Evolutionary conservation across 768 basidiomycete species (phyloP).

Genomic region (Suillus brevipes): DNA sequence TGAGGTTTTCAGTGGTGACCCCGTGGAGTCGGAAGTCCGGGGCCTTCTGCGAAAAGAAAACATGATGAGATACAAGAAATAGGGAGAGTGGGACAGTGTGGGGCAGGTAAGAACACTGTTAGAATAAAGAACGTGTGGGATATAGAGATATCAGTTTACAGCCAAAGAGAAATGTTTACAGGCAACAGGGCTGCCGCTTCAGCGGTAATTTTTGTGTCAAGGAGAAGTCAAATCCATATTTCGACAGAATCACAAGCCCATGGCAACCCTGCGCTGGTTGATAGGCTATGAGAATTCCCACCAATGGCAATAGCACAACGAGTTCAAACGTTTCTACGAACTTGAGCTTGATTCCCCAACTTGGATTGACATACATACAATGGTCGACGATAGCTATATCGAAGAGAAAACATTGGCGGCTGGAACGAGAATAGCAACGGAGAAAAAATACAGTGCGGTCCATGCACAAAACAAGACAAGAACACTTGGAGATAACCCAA

Average conservation of each 20-base stretch:
- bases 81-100: slow-evolving; percentile 15
- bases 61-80: slow-evolving; percentile 43
- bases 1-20: slow-evolving; percentile 60
- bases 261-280: slow-evolving; percentile 1
- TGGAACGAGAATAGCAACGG: slow-evolving; percentile 13
- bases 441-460: slow-evolving; percentile 38
- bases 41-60: slow-evolving; percentile 71
- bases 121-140: slow-evolving; percentile 25
- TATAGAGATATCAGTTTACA: slow-evolving; percentile 7
- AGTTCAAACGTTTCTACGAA: not conserved
- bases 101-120: slow-evolving; percentile 13
- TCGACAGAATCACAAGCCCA: not conserved
- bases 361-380: slow-evolving; percentile 32
- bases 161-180: slow-evolving; percentile 18
- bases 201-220: slow-evolving; percentile 20
- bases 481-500: slow-evolving; percentile 30
- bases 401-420: slow-evolving; percentile 17
- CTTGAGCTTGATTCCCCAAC: slow-evolving; percentile 18
- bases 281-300: not conserved
- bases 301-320: not conserved
- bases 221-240: slow-evolving; percentile 11
- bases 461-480: slow-evolving; percentile 25
- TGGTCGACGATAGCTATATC: slow-evolving; percentile 23
- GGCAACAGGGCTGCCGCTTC: not conserved
- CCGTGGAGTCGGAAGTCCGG: slow-evolving; percentile 47